Conservation (phyloP, 2,329 filamentous ascomycete genomes). For the Penicillium sp. region DNA sequence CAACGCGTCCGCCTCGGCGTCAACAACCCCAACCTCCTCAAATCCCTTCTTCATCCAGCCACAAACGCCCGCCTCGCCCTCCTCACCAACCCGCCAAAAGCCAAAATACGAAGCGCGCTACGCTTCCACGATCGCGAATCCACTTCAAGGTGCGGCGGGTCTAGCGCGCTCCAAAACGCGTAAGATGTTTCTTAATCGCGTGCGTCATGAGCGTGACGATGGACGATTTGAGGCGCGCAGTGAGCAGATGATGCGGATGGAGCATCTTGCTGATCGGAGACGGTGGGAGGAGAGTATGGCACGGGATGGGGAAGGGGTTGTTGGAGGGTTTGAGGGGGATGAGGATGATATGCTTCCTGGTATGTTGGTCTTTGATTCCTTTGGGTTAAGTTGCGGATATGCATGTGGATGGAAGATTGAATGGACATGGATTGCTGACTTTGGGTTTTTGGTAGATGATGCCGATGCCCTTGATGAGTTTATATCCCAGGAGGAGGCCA, state of each 20-base stretch:
- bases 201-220: conserved; percentile 42
- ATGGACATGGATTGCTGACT: not conserved
- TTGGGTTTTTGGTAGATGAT: conserved; percentile 20
- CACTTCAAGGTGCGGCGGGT: conserved; percentile 28
- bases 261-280: conserved; percentile 41
- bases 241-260: conserved; percentile 47
- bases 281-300: conserved; percentile 43
- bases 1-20: not conserved
- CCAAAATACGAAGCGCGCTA: conserved; percentile 41
- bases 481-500: conserved; percentile 35
- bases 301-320: conserved; percentile 29
- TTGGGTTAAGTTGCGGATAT: not conserved
- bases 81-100: conserved; percentile 17
- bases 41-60: conserved; percentile 13
- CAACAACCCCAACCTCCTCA: conserved; percentile 10
- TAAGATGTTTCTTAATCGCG: conserved; percentile 43
- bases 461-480: conserved; percentile 39
- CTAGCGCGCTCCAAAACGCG: conserved; percentile 38
- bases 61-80: not conserved
- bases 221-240: conserved; percentile 41
- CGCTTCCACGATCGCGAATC: conserved; percentile 34
- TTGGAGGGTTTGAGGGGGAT: conserved; percentile 23
- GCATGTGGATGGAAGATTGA: not conserved
- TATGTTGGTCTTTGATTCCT: conserved; percentile 14
- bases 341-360: conserved; percentile 30